Base-by-base conservation (phyloP, 495 filamentous ascomycete species). In the Penicillium simplicissimum region DNA sequence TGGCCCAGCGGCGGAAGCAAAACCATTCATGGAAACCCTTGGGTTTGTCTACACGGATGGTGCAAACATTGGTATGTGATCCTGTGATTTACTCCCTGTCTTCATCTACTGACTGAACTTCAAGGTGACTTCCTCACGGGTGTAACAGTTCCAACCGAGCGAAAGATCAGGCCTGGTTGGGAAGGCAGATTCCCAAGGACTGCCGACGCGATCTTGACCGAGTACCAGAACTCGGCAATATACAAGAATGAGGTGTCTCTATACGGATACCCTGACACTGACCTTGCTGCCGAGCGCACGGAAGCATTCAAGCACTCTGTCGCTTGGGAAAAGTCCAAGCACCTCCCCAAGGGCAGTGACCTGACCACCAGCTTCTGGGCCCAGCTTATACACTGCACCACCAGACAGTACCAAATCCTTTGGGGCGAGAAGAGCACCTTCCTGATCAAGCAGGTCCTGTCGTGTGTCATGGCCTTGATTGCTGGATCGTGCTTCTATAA, bases 121-220 rank as follows among this genome's bases (percentile, higher is more conserved):
- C 0, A 11, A 8, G 85, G 85, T 5, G 87, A 90, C 61, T 81
- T 89, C 73, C 71, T 93, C 14, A 92, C 88, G 4, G 84, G 87
- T 33, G 74, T 91, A 28, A 92, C 89, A 7, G 88, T 89, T 67
- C 85, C 87, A 0, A 78, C 77, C 1, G 88, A 91, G 62, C 75
- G 90, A n/a, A 73, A 72, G 19, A 81, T 87, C 37, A 80, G 80
- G 0, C 73, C 78, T 13, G 90, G 88, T 0, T 76, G 61, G 54
- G 78, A 81, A 52, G 55, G 68, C 28, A 68, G 59, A 17, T 82
- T 82, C 58, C 80, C 81, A 11, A 66, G 78, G 45, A 82, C 67
- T 36, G 71, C 80, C 9, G 74, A 79, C 7, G 66, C 61, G 36
- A 67, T 83, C 34, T 60, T 75, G 25, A 59, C 61, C 0, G 71